phyloP scores from a whole-genome alignment of 2,329 filamentous ascomycete species.

The Penicillium sp. region DNA sequence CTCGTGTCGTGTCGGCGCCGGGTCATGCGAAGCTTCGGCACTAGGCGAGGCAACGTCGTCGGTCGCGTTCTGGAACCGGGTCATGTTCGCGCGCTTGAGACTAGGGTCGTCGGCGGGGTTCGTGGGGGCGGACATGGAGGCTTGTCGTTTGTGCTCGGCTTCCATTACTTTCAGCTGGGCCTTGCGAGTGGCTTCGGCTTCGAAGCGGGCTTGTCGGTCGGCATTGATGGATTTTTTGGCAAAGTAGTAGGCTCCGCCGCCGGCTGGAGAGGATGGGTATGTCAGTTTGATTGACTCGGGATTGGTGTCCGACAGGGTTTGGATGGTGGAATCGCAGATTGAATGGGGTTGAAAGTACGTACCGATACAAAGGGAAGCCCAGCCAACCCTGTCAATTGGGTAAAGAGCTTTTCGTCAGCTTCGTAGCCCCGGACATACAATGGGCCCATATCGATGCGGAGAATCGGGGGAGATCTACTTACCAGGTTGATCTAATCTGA shows the following conservation, averaged over 20 bases:
- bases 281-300: slow-evolving; percentile 11
- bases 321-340: not conserved
- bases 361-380: slow-evolving; percentile 87
- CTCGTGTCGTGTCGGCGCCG: slow-evolving; percentile 83
- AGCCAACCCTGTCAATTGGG: slow-evolving; percentile 73
- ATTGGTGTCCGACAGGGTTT: not conserved
- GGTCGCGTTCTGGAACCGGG: slow-evolving; percentile 36
- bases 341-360: slow-evolving; percentile 42
- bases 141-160: slow-evolving; percentile 42
- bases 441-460: not conserved
- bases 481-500: slow-evolving; percentile 66
- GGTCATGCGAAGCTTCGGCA: slow-evolving; percentile 75
- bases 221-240: slow-evolving; percentile 94
- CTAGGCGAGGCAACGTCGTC: slow-evolving; percentile 69
- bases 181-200: slow-evolving; percentile 70
- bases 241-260: slow-evolving; percentile 92
- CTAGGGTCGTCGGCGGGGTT: slow-evolving; percentile 37
- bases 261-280: slow-evolving; percentile 61
- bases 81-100: slow-evolving; percentile 44
- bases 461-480: slow-evolving; percentile 37
- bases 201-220: slow-evolving; percentile 75
- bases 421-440: slow-evolving; percentile 2
- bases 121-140: slow-evolving; percentile 22
- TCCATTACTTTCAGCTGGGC: slow-evolving; percentile 45
- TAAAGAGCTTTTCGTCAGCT: slow-evolving; percentile 28